Base-by-base conservation (phyloP, 352 stramenopile species). In the Albugo laibachii region DNA sequence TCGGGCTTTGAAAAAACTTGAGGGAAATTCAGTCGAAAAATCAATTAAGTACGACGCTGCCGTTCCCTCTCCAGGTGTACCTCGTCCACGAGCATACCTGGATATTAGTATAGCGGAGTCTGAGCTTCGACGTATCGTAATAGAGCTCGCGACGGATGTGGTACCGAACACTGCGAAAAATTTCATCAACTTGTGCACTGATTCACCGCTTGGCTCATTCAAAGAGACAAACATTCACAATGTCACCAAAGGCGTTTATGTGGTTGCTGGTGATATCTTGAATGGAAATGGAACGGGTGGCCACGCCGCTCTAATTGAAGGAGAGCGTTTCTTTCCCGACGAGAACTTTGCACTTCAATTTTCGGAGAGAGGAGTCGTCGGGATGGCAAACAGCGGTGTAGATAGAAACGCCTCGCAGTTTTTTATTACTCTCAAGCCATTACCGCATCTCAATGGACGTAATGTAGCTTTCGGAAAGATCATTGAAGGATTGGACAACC, bases 401-500 rank as follows among this genome's bases (percentile, higher is more conserved):
- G 92, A 97, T 69, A 98, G 96, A 41, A 99, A 99, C 68, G 95
- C 94, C 5, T 97, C 80, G 56, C 96, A 99, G 72, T 99, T 99
- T 65, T 99, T 99, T 65, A 98, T 99, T 55, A 97, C 76, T 50
- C 63, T 88, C 38, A 60, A 74, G 58, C 65, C 75, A 50, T 58
- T 84, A 54, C 75, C 78, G 21, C 78, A 92, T 59, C 60, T 92
- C 41, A 87, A 92, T 57, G 78, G 78, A 52, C 75, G 76, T 57
- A 86, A 92, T 52, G 78, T 88, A 31, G 78, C 76, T 15, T 92
- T 92, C 45, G 78, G 78, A 57, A 92, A 92, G 59, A 56, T 92
- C 44, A 72, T 92, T 34, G 75, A 86, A 34, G 78, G 78, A 46
- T 69, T 82, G 60, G 68, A 62, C 60, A 72, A 87, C 58, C 62